Conservation (phyloP, 768 basidiomycete genomes). For the Panaeolus cyanescens region DNA sequence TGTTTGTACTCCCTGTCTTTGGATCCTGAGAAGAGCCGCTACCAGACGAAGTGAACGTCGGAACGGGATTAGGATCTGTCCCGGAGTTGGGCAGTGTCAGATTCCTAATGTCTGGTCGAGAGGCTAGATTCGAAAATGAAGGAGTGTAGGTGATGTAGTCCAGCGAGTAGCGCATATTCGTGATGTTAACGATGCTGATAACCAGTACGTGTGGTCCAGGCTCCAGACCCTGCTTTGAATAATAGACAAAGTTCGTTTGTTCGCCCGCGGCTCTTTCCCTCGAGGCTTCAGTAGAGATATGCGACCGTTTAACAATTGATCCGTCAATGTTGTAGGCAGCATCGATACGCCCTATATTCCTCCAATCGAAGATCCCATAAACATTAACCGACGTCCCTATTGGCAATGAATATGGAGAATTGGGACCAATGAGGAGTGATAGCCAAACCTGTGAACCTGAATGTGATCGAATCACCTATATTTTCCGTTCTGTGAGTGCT, state of each 20-base stretch:
- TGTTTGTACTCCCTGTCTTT: neutral
- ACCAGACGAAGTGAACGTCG: neutral
- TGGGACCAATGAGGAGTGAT: neutral
- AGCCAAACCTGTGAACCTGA: conserved; percentile 26
- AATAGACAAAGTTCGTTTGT: conserved; percentile 24
- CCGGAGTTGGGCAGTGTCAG: neutral
- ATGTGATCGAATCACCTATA: conserved; percentile 23
- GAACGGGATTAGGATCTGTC: neutral
- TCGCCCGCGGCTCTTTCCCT: conserved; percentile 18
- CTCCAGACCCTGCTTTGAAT: conserved; percentile 16
- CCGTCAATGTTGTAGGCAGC: conserved; percentile 25
- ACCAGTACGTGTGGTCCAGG: conserved; percentile 23
- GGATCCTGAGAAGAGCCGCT: neutral
- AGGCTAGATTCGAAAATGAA: conserved; percentile 21
- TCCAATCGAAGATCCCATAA: conserved; percentile 25
- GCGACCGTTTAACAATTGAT: conserved; percentile 12
- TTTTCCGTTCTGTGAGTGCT: conserved; percentile 21
- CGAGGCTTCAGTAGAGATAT: conserved; percentile 16
- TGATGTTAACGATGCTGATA: conserved; percentile 20
- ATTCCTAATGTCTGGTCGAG: conserved; percentile 1
- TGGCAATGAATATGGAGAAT: neutral
- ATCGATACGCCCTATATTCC: conserved; percentile 18
- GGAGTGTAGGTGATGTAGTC: conserved; percentile 31
- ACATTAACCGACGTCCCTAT: conserved; percentile 17
- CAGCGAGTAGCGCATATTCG: conserved; percentile 22